A percentile compares a stretch with the other conserved stretches of the same genome.
Conservation (phyloP, 805 yeast genomes). For the Yamadazyma takamatsuzukensis region DNA sequence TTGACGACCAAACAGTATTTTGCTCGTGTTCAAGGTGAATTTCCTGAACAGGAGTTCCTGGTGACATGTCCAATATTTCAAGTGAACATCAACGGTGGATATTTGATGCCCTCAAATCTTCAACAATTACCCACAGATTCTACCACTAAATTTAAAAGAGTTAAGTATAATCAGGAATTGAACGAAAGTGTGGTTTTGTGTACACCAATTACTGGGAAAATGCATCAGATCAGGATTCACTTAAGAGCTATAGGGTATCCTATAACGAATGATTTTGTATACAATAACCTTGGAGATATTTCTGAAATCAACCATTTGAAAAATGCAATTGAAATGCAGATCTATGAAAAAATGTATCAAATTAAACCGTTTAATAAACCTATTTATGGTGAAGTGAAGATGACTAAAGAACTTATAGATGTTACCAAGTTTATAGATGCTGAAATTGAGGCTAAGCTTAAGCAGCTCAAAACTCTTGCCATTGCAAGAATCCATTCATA, state of each 20-base stretch:
- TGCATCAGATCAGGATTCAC: constrained; percentile 58
- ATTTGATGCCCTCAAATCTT: constrained; percentile 28
- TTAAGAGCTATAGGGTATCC: constrained; percentile 67
- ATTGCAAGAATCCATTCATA: constrained; percentile 23
- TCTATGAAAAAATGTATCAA: constrained; percentile 17
- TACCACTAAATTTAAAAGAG: constrained; percentile 27
- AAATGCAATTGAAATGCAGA: constrained; percentile 19
- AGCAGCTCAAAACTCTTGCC: constrained; percentile 19
- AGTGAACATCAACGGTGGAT: constrained; percentile 30
- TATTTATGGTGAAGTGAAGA: no score
- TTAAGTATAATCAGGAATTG: constrained; percentile 22
- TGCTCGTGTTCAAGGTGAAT: constrained; percentile 41
- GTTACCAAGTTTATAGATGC: constrained; percentile 2
- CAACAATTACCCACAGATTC: constrained; percentile 25
- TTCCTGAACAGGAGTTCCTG: constrained; percentile 26
- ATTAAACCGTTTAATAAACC: no score
- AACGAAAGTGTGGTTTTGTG: constrained; percentile 46
- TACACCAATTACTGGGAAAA: constrained; percentile 49
- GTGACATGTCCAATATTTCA: constrained; percentile 40
- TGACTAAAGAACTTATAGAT: no score
- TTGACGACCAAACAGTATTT: constrained; percentile 39
- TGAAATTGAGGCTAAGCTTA: constrained; percentile 12
- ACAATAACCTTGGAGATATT: constrained; percentile 17
- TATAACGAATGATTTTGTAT: constrained; percentile 70
- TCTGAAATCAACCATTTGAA: constrained; percentile 14